Percentiles rank a stretch among this genome's conserved stretches.
phyloP scores from a whole-genome alignment of 2,329 filamentous ascomycete species.

The Pseudocercospora macadamiae region DNA sequence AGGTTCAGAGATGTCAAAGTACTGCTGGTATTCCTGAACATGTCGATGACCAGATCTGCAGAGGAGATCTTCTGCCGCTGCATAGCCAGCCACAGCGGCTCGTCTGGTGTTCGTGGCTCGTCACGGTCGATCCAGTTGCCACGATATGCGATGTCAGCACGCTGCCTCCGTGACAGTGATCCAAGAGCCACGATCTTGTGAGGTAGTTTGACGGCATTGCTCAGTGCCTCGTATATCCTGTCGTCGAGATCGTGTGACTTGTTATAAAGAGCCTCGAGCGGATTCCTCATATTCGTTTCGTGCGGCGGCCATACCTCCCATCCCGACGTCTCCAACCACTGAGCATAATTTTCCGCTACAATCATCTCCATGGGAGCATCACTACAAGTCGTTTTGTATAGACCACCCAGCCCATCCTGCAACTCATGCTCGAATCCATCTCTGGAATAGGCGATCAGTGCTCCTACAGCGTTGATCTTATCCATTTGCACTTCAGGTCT shows the following conservation, averaged over 20 bases:
- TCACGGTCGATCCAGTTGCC: constrained; percentile 22
- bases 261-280: constrained; percentile 14
- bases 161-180: constrained; percentile 8
- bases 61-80: constrained; percentile 30
- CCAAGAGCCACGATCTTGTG: constrained; percentile 4
- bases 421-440: constrained; percentile 26
- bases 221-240: constrained; percentile 24
- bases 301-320: background rate
- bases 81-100: constrained; percentile 14
- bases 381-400: constrained; percentile 29
- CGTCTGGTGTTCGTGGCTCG: background rate
- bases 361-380: constrained; percentile 15
- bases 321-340: constrained; percentile 17
- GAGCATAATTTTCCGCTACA: constrained; percentile 18
- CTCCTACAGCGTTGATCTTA: background rate
- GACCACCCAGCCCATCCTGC: constrained; percentile 33
- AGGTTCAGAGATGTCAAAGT: constrained; percentile 41
- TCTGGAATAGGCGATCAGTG: constrained; percentile 32
- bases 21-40: constrained; percentile 25
- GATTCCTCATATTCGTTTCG: background rate
- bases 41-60: constrained; percentile 20
- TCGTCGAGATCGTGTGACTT: constrained; percentile 20
- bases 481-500: constrained; percentile 7
- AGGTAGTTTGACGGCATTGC: constrained; percentile 14
- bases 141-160: constrained; percentile 25